Conservation (phyloP, 2,329 filamentous ascomycete species). For the Hortaea sp. region DNA sequence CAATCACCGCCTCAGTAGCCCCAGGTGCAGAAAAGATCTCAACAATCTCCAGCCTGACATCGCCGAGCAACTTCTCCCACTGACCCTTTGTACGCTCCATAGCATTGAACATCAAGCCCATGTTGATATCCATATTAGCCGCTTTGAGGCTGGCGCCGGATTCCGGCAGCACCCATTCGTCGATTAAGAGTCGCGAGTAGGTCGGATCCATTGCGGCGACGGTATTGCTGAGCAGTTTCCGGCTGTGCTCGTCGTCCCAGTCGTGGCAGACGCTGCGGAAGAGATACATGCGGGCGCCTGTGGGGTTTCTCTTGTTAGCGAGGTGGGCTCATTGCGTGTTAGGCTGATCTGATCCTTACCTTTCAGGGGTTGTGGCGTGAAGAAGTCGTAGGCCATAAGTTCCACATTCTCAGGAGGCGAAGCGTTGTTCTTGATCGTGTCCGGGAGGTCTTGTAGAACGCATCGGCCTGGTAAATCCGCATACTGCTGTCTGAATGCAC, state of each 20-base stretch:
- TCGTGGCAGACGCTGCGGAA: slow-evolving; percentile 10
- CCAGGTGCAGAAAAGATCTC: background rate
- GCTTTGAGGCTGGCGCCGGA: slow-evolving; percentile 4
- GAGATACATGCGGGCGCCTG: slow-evolving; percentile 12
- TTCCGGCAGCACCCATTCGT: slow-evolving; percentile 11
- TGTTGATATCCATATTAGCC: slow-evolving; percentile 9
- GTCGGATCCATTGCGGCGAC: slow-evolving; percentile 10
- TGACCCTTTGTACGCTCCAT: slow-evolving; percentile 5
- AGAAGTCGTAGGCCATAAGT: slow-evolving; percentile 9
- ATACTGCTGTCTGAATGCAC: slow-evolving; percentile 1
- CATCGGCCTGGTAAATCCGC: slow-evolving; percentile 7
- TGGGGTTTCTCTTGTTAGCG: no score
- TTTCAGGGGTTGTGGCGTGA: slow-evolving; percentile 10
- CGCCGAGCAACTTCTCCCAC: slow-evolving; percentile 6
- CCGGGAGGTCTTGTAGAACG: slow-evolving; percentile 9
- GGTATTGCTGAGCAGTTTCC: slow-evolving; percentile 5
- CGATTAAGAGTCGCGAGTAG: slow-evolving; percentile 12
- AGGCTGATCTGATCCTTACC: background rate
- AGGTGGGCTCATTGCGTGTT: no score
- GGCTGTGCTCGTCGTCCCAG: slow-evolving; percentile 9
- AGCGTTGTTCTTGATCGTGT: slow-evolving; percentile 3
- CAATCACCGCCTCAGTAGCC: slow-evolving; percentile 9
- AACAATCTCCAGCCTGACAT: slow-evolving; percentile 6
- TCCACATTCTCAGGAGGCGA: slow-evolving; percentile 2
- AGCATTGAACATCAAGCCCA: slow-evolving; percentile 3